These are phyloP conservation scores for Diplodia scrobiculata DNA, from an alignment of 2,329 filamentous ascomycete genomes.

Conservation along the genomic window DNA sequence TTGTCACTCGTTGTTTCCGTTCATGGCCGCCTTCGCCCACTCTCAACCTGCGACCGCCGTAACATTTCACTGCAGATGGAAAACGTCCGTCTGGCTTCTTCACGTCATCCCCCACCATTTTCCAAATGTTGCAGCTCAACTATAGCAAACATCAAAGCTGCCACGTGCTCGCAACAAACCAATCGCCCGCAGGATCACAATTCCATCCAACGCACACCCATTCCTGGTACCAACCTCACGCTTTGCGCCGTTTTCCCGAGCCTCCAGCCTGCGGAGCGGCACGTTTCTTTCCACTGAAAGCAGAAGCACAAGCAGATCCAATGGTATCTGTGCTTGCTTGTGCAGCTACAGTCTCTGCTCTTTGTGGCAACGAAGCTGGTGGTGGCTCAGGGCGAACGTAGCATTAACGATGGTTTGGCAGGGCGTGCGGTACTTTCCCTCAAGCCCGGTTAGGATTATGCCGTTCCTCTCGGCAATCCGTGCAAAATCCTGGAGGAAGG, in stretches of 20 bases:
- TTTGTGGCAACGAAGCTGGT: too few relatives aligned
- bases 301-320: not conserved
- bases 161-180: too few relatives aligned
- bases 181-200: too few relatives aligned
- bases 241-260: not conserved
- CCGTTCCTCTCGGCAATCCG: not conserved
- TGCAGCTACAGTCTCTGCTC: not conserved
- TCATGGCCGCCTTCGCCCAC: not conserved
- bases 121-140: not conserved
- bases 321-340: not conserved
- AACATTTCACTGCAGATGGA: too few relatives aligned
- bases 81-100: too few relatives aligned
- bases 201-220: too few relatives aligned
- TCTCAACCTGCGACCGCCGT: too few relatives aligned
- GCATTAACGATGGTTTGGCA: not conserved
- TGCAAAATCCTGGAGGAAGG: not conserved
- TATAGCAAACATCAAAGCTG: not conserved
- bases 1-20: not conserved
- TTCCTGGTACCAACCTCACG: not conserved
- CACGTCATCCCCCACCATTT: not conserved
- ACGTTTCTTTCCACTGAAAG: not conserved
- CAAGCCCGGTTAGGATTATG: not conserved
- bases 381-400: not conserved
- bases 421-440: not conserved
- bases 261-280: not conserved